phyloP scores from a whole-genome alignment of 1,284 basidiomycete species.

The Malassezia caprae region DNA sequence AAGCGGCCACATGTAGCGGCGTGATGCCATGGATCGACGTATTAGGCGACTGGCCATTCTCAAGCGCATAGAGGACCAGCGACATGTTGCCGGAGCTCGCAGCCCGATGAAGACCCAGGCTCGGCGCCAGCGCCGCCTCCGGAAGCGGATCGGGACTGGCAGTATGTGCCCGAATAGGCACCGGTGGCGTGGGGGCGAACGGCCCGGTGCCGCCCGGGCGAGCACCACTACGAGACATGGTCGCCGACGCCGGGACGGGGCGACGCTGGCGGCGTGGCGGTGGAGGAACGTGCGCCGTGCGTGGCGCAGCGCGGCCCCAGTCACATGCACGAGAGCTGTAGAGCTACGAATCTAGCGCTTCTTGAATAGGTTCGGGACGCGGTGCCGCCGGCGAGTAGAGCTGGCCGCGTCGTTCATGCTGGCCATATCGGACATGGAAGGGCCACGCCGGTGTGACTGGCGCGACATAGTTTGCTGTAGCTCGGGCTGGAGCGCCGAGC shows the following conservation, averaged over 20 bases:
- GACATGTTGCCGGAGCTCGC: constrained; percentile 38
- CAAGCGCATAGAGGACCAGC: constrained; percentile 40
- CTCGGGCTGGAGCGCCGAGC: constrained; percentile 1
- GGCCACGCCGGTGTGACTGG: constrained; percentile 15
- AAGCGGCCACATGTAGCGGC: constrained; percentile 41
- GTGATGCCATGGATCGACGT: constrained; percentile 36
- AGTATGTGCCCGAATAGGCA: not conserved
- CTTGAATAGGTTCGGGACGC: constrained; percentile 37
- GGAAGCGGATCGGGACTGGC: not conserved
- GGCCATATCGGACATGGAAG: not conserved
- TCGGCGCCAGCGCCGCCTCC: not conserved
- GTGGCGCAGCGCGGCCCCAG: not conserved
- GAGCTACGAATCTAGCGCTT: not conserved
- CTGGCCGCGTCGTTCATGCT: constrained; percentile 13
- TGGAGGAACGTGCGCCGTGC: not conserved
- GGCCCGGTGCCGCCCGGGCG: not conserved
- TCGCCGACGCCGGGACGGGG: not conserved
- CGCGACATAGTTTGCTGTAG: not conserved
- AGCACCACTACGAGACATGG: not conserved
- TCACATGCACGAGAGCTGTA: not conserved
- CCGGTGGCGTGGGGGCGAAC: not conserved
- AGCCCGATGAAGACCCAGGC: constrained; percentile 38
- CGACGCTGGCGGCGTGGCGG: not conserved
- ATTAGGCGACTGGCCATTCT: constrained; percentile 38
- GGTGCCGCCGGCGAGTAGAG: constrained; percentile 22